Evolutionary conservation across 2,329 filamentous ascomycete species (phyloP).

Genomic region (Aspergillus tanneri): DNA sequence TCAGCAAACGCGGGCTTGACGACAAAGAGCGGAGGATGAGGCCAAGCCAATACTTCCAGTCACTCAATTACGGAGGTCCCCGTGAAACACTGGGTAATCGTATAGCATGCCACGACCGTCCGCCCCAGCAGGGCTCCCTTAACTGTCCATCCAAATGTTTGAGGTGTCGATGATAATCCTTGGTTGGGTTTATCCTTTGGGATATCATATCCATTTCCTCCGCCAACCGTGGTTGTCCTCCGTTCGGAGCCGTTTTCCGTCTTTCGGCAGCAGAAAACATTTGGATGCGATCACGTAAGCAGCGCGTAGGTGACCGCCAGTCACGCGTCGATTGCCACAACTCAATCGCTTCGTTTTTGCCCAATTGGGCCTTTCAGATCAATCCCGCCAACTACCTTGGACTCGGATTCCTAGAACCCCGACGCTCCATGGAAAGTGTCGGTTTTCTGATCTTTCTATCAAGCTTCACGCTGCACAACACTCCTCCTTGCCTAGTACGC

Average conservation of each 20-base stretch:
- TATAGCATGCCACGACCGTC: too few relatives aligned
- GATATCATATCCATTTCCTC: too few relatives aligned
- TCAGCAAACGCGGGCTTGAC: neutral
- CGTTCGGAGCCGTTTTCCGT: neutral
- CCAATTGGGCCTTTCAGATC: conserved; percentile 3
- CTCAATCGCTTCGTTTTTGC: conserved; percentile 4
- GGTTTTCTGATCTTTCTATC: neutral
- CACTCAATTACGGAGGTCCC: too few relatives aligned
- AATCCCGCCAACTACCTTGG: neutral
- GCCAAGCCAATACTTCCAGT: too few relatives aligned
- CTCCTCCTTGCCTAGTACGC: too few relatives aligned
- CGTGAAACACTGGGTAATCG: too few relatives aligned
- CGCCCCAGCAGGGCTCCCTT: conserved; percentile 7
- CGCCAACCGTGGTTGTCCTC: conserved; percentile 7
- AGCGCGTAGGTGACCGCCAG: neutral
- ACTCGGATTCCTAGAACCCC: conserved; percentile 1
- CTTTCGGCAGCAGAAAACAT: too few relatives aligned
- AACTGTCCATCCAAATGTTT: neutral
- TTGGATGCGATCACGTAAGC: too few relatives aligned
- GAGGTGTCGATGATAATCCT: neutral
- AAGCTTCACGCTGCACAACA: neutral
- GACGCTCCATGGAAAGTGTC: neutral
- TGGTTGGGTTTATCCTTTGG: too few relatives aligned
- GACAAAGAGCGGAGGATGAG: conserved; percentile 1
- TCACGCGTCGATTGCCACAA: conserved; percentile 6